Conservation (phyloP, 2,329 filamentous ascomycete species). For the Xylaria multiplex region DNA sequence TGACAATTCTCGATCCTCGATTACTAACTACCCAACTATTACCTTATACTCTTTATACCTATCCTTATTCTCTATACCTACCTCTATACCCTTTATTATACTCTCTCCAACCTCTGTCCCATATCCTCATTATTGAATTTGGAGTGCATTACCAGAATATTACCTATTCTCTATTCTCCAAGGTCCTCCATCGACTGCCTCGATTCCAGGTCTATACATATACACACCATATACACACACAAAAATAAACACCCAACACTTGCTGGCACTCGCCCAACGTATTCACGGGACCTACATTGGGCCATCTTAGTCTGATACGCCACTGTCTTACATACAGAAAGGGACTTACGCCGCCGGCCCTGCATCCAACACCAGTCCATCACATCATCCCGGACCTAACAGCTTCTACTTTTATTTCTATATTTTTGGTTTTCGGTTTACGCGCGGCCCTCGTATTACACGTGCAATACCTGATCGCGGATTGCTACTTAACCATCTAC, state of each 20-base stretch:
- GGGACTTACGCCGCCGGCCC: not conserved
- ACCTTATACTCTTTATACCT: too few species aligned
- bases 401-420: not conserved
- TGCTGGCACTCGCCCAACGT: too few species aligned
- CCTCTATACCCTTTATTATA: too few species aligned
- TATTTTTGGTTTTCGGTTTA: not conserved
- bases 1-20: too few species aligned
- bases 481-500: not conserved
- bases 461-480: not conserved
- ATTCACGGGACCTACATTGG: not conserved
- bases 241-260: not conserved
- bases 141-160: too few species aligned
- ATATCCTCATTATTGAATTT: too few species aligned
- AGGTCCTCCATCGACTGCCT: too few species aligned
- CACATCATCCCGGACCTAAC: conserved; percentile 5
- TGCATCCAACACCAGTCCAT: not conserved
- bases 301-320: not conserved
- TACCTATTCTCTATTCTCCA: too few species aligned
- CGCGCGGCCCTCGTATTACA: conserved; percentile 1
- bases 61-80: too few species aligned
- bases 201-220: too few species aligned
- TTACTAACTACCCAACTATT: too few species aligned
- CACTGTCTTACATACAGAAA: not conserved
- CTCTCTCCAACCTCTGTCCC: too few species aligned
- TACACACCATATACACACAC: not conserved